Percentiles rank a stretch among this genome's conserved stretches.
Conservation (phyloP, 345 rosid species). For the Alliaria petiolata region DNA sequence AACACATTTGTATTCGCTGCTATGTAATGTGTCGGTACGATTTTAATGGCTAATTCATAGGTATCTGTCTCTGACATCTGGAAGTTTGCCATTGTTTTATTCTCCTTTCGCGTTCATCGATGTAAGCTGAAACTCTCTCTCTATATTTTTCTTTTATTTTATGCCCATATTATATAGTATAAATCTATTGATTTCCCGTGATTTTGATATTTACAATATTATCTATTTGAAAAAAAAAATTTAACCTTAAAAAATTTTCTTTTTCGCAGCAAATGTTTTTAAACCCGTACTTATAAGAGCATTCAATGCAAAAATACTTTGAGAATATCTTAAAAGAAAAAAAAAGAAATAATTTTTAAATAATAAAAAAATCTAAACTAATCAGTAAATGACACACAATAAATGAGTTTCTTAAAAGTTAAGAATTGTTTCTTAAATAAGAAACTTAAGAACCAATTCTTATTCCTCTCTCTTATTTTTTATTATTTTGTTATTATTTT, state of each 20-base stretch:
- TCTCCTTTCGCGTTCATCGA: slow-evolving; percentile 20
- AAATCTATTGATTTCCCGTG: neutral
- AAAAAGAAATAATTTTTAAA: too few species aligned
- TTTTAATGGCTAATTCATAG: slow-evolving; percentile 11
- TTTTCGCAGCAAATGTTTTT: neutral
- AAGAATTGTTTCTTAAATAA: too few species aligned
- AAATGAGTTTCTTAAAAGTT: too few species aligned
- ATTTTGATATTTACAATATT: neutral
- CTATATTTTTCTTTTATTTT: neutral
- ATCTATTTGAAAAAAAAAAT: neutral
- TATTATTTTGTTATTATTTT: too few species aligned
- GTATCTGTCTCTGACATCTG: slow-evolving; percentile 27
- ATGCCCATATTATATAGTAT: neutral
- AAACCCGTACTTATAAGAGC: neutral
- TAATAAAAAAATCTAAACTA: too few species aligned
- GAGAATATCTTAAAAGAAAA: too few species aligned
- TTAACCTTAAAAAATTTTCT: too few species aligned
- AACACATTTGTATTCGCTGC: neutral
- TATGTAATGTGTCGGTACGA: slow-evolving; percentile 9
- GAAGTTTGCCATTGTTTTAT: slow-evolving; percentile 31
- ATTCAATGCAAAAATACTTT: too few species aligned
- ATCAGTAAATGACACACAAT: too few species aligned
- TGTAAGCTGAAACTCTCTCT: neutral
- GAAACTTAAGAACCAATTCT: too few species aligned
- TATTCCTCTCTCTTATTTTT: too few species aligned